Evolutionary conservation across 176 grass and related monocot species (phyloP), one percentile per base, ranked within the genome.

Genomic region (Carex pumila): DNA sequence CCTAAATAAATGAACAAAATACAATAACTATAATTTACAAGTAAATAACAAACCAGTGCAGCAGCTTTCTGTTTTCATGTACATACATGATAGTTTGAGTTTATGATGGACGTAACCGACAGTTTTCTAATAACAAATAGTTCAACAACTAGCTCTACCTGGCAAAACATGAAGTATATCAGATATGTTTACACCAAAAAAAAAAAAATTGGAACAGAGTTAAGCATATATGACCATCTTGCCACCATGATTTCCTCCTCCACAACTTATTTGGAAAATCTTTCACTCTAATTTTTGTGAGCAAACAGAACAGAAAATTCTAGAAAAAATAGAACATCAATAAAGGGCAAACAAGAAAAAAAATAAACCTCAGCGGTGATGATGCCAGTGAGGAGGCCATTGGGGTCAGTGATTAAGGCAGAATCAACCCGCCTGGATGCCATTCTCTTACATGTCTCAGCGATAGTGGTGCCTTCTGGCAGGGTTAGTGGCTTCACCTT

Each of bases 381-480:
- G 76, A 94, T 94, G 37, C 92, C 92, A 13, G 89, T 94, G 81
- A 94, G 95, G 84, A 93, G 85, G 61, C 92, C 91, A 21, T 74
- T 87, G 6, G 89, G 64, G 50, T 91, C 89, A 18, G 90, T 94
- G n/a, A 98, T 82, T 59, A 98, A 88, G 29, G 89, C 95, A 8
- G 92, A 85, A 73, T 98, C 92, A 12, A 88, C 86, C 7, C 86
- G 89, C 81, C 83, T 91, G 12, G 84, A 18, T 34, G 95, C 88
- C 90, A 98, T 98, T 83, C 85, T 88, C 31, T 87, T 64, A 86
- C 92, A 94, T 36, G 86, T 89, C 45, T 94, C 92, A 4, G 89
- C 89, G 65, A 98, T 88, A 3, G 39, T 32, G 72, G 90, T 94
- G 30, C 56, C 90, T 71, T 94, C 95, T 18, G 95, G 63, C 12